A percentile compares a stretch with the other conserved stretches of the same genome.
Evolutionary conservation across 148 eudicot species (phyloP).

Genomic region (Chenopodium quinoa): DNA sequence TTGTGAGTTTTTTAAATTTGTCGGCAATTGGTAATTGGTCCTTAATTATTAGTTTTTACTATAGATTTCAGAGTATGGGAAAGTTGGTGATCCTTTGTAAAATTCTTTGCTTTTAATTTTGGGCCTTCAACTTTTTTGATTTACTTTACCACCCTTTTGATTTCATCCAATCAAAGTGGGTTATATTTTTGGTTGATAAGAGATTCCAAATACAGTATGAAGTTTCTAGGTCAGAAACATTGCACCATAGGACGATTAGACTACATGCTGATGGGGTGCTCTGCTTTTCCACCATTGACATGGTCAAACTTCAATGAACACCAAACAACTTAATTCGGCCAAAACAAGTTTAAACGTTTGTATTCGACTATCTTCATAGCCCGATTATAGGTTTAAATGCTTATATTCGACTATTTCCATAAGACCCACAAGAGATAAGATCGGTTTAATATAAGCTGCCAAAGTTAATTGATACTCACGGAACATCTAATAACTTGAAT

Average conservation of each 20-base stretch:
- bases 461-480: too few species aligned
- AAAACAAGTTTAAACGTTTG: too few species aligned
- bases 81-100: conserved; percentile 3
- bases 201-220: not conserved
- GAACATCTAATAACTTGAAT: too few species aligned
- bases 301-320: not conserved
- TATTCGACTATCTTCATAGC: too few species aligned
- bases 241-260: not conserved
- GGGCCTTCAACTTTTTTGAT: not conserved
- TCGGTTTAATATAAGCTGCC: too few species aligned
- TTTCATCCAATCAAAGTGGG: conserved; percentile 18
- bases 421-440: too few species aligned
- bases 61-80: not conserved
- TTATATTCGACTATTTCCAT: too few species aligned
- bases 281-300: not conserved
- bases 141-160: not conserved
- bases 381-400: too few species aligned
- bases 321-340: too few species aligned
- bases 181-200: not conserved
- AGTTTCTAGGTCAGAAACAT: not conserved
- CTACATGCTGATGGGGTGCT: not conserved
- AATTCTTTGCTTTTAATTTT: conserved; percentile 1
- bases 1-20: not conserved
- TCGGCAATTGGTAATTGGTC: conserved; percentile 18
- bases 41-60: not conserved